These are phyloP conservation scores for Sequoiadendron giganteum DNA, from an alignment of 75 land plant genomes.

Conservation along the genomic window DNA sequence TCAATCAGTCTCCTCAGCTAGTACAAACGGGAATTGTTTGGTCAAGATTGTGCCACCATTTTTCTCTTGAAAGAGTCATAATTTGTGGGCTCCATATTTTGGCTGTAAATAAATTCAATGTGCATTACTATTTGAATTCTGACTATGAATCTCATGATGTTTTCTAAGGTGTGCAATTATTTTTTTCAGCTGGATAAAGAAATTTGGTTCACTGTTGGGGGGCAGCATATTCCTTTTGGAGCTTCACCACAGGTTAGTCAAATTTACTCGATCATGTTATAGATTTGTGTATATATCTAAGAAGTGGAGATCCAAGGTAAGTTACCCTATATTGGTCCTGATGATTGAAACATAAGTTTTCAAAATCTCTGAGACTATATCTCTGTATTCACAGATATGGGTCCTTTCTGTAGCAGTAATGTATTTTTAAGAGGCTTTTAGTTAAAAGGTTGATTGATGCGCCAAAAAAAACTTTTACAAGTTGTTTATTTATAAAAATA, in stretches of 20 bases:
- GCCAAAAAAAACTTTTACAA: not conserved
- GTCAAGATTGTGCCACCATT: not conserved
- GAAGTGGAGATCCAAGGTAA: not conserved
- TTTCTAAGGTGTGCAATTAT: not conserved
- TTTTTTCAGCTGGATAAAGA: conserved; percentile 82
- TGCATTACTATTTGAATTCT: not conserved
- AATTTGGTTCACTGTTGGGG: conserved; percentile 76
- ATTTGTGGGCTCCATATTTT: not conserved
- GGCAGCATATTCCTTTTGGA: conserved; percentile 90
- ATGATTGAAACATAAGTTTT: not conserved
- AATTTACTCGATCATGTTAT: not conserved
- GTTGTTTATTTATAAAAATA: not conserved
- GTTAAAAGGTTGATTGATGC: not conserved
- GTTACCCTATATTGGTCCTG: not conserved
- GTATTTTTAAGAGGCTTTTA: not conserved
- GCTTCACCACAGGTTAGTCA: conserved; percentile 85
- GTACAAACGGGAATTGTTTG: not conserved
- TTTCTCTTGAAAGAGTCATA: not conserved
- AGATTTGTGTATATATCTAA: not conserved
- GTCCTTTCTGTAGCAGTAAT: not conserved
- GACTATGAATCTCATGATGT: not conserved
- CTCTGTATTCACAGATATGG: not conserved
- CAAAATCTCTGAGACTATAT: not conserved
- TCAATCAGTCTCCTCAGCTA: not conserved
- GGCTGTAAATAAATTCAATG: not conserved